Percentiles rank a stretch among this genome's conserved stretches.
Conservation (phyloP, 371 early-diverging fungal genomes). For the Mucor velutinosus region DNA sequence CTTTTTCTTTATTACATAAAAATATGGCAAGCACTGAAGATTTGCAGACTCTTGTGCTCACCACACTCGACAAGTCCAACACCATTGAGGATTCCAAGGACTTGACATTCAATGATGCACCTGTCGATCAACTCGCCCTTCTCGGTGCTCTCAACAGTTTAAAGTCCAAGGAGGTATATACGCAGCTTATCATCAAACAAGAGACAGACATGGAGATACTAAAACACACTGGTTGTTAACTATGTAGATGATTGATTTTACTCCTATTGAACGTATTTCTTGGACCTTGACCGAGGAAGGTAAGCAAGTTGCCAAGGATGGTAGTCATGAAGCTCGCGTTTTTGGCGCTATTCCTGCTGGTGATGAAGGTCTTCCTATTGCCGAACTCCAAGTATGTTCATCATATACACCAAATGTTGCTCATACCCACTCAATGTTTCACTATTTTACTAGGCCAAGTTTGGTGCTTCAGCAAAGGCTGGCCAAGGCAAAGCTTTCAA, state of each 20-base stretch:
- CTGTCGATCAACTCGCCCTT: constrained; percentile 70
- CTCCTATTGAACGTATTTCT: constrained; percentile 77
- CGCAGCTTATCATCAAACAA: no score
- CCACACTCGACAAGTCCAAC: constrained; percentile 26
- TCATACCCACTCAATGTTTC: background rate
- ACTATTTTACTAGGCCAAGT: constrained; percentile 31
- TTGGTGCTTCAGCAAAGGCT: constrained; percentile 83
- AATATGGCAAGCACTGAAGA: constrained; percentile 36
- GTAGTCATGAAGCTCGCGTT: constrained; percentile 94
- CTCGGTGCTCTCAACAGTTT: constrained; percentile 88
- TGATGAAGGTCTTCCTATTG: constrained; percentile 77
- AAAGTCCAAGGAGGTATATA: constrained; percentile 80
- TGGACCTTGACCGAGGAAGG: constrained; percentile 91
- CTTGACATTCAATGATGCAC: constrained; percentile 57
- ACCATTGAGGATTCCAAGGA: constrained; percentile 45
- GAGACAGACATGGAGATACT: background rate
- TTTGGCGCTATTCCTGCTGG: constrained; percentile 89
- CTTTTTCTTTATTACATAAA: background rate
- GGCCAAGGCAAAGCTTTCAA: constrained; percentile 96
- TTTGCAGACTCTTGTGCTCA: constrained; percentile 70
- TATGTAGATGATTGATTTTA: constrained; percentile 84
- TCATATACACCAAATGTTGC: background rate
- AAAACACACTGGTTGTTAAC: background rate
- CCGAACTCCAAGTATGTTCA: constrained; percentile 71
- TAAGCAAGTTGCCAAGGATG: constrained; percentile 77